Evolutionary conservation across 1,139 yeast species (phyloP).

Genomic region (Ashbya aceris): DNA sequence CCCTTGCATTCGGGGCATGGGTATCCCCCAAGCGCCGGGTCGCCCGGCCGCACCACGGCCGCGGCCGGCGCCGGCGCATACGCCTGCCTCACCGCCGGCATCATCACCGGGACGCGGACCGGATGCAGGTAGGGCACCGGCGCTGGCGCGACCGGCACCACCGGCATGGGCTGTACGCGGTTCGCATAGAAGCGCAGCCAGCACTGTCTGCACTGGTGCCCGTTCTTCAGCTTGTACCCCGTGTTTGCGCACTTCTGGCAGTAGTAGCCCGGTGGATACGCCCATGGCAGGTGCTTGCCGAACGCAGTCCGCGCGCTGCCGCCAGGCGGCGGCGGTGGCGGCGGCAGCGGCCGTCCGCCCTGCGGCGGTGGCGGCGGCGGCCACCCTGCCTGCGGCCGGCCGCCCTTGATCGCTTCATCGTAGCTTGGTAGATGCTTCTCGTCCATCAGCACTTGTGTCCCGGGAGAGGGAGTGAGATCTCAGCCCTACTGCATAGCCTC

Average conservation of each 20-base stretch:
- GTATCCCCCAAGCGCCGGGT: constrained; percentile 73
- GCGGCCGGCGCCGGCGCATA: constrained; percentile 21
- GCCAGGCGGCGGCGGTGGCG: too few species aligned
- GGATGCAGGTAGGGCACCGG: background rate
- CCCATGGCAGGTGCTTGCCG: constrained; percentile 43
- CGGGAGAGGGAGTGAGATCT: too few species aligned
- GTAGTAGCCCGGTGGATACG: constrained; percentile 51
- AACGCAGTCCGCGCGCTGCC: too few species aligned
- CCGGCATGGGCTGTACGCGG: constrained; percentile 15
- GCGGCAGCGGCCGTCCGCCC: too few species aligned
- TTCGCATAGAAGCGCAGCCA: constrained; percentile 55
- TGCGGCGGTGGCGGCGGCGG: too few species aligned
- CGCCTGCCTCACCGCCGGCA: background rate
- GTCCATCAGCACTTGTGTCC: too few species aligned
- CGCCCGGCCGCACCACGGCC: constrained; percentile 61
- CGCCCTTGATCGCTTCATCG: too few species aligned
- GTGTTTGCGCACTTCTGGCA: constrained; percentile 72
- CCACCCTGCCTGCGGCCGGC: too few species aligned
- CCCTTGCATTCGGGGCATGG: constrained; percentile 77
- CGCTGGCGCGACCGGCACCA: constrained; percentile 7
- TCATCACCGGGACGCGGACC: background rate
- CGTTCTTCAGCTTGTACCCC: constrained; percentile 58
- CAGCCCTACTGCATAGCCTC: too few species aligned
- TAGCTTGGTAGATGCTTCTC: too few species aligned
- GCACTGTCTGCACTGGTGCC: constrained; percentile 61